A percentile compares a stretch with the other conserved stretches of the same genome.
phyloP scores from a whole-genome alignment of 768 basidiomycete species.

The Obba rivulosa region DNA sequence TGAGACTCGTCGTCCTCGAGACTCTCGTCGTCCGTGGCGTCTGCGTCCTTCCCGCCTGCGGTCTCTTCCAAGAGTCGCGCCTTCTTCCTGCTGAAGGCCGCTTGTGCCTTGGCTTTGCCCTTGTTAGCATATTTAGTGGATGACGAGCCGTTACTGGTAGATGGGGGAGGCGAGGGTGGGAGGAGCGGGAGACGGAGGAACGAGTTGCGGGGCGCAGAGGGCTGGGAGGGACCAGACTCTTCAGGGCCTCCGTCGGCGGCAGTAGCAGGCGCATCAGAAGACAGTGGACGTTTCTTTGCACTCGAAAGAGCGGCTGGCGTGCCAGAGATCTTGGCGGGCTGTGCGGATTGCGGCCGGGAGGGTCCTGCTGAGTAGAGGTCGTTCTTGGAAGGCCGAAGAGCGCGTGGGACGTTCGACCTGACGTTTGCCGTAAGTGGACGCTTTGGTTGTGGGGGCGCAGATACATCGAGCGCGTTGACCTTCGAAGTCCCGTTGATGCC shows the following conservation, averaged over 20 bases:
- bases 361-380: slow-evolving; percentile 16
- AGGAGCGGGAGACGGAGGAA: slow-evolving; percentile 35
- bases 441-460: slow-evolving; percentile 1
- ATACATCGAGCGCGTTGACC: slow-evolving; percentile 16
- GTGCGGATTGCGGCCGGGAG: slow-evolving; percentile 6
- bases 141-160: slow-evolving; percentile 12
- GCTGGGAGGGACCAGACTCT: too few relatives aligned
- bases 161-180: slow-evolving; percentile 67
- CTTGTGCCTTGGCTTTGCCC: slow-evolving; percentile 36
- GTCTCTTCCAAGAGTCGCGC: slow-evolving; percentile 33
- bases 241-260: neutral
- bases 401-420: slow-evolving; percentile 10
- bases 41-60: slow-evolving; percentile 21
- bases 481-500: slow-evolving; percentile 2
- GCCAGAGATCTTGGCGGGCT: neutral
- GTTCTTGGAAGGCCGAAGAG: slow-evolving; percentile 17
- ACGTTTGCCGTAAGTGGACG: slow-evolving; percentile 5
- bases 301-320: neutral
- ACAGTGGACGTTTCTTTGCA: neutral
- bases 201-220: neutral
- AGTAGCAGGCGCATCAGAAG: slow-evolving; percentile 2
- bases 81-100: slow-evolving; percentile 43
- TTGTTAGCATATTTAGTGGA: slow-evolving; percentile 17
- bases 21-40: slow-evolving; percentile 15
- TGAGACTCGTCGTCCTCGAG: slow-evolving; percentile 21